Evolutionary conservation across 2,329 filamentous ascomycete species (phyloP), one percentile per base, ranked within the genome.

Genomic region (Ceratocystiopsis brevicomis): DNA sequence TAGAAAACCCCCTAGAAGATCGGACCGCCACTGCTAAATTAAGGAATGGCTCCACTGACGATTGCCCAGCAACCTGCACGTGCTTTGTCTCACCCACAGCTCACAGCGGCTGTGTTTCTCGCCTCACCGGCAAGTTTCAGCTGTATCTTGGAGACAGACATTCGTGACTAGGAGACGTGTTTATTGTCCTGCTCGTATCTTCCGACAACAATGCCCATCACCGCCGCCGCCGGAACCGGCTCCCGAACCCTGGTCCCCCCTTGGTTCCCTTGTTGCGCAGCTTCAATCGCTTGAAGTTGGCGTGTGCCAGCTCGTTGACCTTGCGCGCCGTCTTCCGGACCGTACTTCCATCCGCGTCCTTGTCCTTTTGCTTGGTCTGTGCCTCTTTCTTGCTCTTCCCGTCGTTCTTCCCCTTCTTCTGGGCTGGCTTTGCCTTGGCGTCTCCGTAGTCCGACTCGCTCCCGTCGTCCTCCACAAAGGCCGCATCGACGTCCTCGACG

Each of bases 281-380:
- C 62, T 81, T 80, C 46, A 81, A 56, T 44, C 72, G 61, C 56
- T 74, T 74, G 57, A 79, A 81, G 59, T 81, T 81, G 48, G 73
- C 67, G 52, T 78, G 70, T 14, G 76, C 75, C 50, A 74, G 57
- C 48, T 73, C 73, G 52, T 72, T 76, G 41, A 80, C 71, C 60
- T 78, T 81, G 52, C 67, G 67, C 19, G 61, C 63, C 6, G 62
- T 62, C 55, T 68, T 71, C 54, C 67, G 68, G 38, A 74, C 61
- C 34, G 58, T 56, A 15, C 64, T 64, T 35, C 62, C 63, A 48
- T 62, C 33, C 21, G 21, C 30, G 4, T 35, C 30, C 17, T 25
- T 39, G 11, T 44, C 30, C 6, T 25, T 34, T 15, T 12, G 11
- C 18, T 14, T 18, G 37, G 25, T n/a, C 52, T 47, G 54, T 35